Percentiles rank a stretch among this genome's conserved stretches.
Evolutionary conservation across 2,329 filamentous ascomycete species (phyloP).

Genomic region (Apiospora kogelbergensis): DNA sequence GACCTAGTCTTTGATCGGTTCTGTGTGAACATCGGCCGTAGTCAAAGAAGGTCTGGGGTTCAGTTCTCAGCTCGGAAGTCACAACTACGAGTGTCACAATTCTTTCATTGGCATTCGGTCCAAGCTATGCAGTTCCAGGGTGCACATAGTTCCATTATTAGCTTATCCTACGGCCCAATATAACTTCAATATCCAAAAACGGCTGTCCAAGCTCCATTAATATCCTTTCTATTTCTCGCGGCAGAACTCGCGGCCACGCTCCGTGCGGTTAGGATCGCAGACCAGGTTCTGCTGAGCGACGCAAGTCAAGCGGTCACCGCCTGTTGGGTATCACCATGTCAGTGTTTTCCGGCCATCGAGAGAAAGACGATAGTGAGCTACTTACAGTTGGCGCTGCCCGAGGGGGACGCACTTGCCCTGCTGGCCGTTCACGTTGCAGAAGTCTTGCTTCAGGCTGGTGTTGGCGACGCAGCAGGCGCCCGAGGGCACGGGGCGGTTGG

Average conservation of each 20-base stretch:
- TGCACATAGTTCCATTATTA: neutral
- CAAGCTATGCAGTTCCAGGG: neutral
- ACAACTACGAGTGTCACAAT: no score
- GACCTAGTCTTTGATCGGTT: no score
- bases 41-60: no score
- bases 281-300: slow-evolving; percentile 27
- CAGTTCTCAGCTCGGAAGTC: no score
- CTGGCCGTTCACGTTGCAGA: slow-evolving; percentile 34
- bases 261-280: slow-evolving; percentile 26
- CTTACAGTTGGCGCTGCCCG: slow-evolving; percentile 35
- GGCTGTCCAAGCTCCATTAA: neutral
- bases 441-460: slow-evolving; percentile 36
- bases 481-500: slow-evolving; percentile 32
- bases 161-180: neutral
- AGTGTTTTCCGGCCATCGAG: neutral
- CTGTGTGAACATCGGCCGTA: no score
- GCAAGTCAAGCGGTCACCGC: slow-evolving; percentile 26
- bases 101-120: no score
- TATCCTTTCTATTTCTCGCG: slow-evolving; percentile 19
- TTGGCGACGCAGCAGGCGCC: slow-evolving; percentile 36
- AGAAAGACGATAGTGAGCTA: slow-evolving; percentile 13
- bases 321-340: slow-evolving; percentile 5
- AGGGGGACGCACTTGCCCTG: slow-evolving; percentile 35
- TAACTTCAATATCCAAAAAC: no score
- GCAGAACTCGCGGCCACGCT: slow-evolving; percentile 31